Evolutionary conservation across 2,329 filamentous ascomycete genomes (phyloP).

Genomic region (Sporothrix pallida): DNA sequence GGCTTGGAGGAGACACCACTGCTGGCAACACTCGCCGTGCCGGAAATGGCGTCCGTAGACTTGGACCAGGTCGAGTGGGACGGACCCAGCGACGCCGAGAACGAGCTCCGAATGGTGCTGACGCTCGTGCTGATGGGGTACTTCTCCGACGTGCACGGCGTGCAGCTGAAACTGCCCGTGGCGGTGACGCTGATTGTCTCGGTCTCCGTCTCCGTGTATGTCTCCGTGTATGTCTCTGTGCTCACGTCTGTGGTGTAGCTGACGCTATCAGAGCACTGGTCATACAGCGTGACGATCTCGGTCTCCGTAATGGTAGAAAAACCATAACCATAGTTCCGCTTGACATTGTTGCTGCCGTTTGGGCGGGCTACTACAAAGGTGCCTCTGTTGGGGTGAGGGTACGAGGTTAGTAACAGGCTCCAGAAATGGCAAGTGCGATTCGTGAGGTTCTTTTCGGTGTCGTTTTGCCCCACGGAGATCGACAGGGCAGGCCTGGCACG

Average conservation of each 20-base stretch:
- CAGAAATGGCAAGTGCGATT: background rate
- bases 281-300: conserved; percentile 34
- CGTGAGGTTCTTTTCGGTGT: background rate
- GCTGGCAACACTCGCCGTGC: background rate
- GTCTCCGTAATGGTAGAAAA: conserved; percentile 36
- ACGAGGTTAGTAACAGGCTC: background rate
- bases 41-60: conserved; percentile 24
- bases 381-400: conserved; percentile 3
- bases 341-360: conserved; percentile 31
- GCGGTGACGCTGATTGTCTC: conserved; percentile 20
- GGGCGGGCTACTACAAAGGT: conserved; percentile 35
- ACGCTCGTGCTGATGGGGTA: conserved; percentile 14
- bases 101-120: background rate
- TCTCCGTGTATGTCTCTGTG: conserved; percentile 30
- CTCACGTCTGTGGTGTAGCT: conserved; percentile 22
- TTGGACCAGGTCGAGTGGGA: conserved; percentile 13
- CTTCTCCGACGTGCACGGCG: conserved; percentile 29
- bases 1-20: background rate
- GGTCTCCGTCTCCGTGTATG: conserved; percentile 20
- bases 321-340: conserved; percentile 33
- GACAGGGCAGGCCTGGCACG: background rate
- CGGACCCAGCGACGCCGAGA: background rate
- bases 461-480: background rate
- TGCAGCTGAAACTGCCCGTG: conserved; percentile 16
- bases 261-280: conserved; percentile 22